Evolutionary conservation across 176 grass and related monocot genomes (phyloP).

Genomic region (Aegilops longissima): DNA sequence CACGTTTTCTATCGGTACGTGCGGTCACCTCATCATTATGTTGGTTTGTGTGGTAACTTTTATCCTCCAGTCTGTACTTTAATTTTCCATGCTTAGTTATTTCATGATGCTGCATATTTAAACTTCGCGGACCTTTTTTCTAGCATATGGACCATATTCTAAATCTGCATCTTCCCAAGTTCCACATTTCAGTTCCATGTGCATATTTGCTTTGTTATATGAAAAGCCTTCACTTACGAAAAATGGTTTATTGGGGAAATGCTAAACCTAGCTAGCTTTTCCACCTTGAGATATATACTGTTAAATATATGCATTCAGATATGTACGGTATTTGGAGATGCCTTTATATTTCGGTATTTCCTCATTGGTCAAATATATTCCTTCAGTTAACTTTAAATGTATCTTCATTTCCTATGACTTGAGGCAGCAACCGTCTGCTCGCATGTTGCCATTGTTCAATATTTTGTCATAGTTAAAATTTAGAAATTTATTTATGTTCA

Average conservation of each 20-base stretch:
- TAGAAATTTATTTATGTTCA: background rate
- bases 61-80: background rate
- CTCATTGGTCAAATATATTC: background rate
- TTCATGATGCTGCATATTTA: background rate
- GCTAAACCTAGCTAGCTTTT: background rate
- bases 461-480: background rate
- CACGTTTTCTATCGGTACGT: background rate
- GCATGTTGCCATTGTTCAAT: background rate
- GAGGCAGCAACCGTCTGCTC: background rate
- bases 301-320: background rate
- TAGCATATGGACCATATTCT: background rate
- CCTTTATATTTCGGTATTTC: background rate
- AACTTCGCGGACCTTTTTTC: background rate
- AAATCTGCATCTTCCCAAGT: background rate
- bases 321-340: background rate
- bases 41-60: background rate
- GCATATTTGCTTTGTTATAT: background rate
- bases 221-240: background rate
- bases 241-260: background rate
- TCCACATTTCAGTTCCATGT: background rate
- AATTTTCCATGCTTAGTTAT: constrained; percentile 9
- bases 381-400: background rate
- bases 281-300: background rate
- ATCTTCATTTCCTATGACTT: background rate
- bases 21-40: background rate